Conservation (phyloP, 441 rosid species). For the Brassica balearica region DNA sequence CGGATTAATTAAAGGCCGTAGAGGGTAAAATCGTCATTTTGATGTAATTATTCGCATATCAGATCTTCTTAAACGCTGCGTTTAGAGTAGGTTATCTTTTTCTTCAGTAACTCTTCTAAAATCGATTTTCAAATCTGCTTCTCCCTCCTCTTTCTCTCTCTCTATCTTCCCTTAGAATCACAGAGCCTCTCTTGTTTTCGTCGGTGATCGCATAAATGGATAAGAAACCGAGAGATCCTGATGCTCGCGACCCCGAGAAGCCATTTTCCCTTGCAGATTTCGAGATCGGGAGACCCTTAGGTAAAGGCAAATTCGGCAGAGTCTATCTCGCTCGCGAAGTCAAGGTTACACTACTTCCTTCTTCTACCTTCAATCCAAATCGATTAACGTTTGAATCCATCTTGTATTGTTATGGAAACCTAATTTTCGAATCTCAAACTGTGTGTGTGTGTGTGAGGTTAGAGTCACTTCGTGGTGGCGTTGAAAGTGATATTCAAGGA, state of each 20-base stretch:
- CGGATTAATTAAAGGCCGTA: neutral
- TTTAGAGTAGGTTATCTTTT: neutral
- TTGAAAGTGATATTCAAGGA: slow-evolving; percentile 85
- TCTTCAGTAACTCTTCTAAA: no score
- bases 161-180: neutral
- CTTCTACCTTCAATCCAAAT: neutral
- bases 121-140: slow-evolving; percentile 5
- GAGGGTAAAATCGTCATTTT: slow-evolving; percentile 6
- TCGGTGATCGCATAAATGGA: no score
- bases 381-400: slow-evolving; percentile 4
- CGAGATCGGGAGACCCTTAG: slow-evolving; percentile 79
- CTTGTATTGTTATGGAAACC: neutral
- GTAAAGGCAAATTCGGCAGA: slow-evolving; percentile 78
- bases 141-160: slow-evolving; percentile 21
- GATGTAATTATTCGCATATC: no score
- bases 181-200: neutral
- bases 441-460: neutral
- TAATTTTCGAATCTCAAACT: neutral
- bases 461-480: slow-evolving; percentile 86
- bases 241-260: slow-evolving; percentile 16
- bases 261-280: slow-evolving; percentile 65
- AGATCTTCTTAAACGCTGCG: slow-evolving; percentile 22
- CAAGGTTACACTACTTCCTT: slow-evolving; percentile 44
- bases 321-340: slow-evolving; percentile 78
- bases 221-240: slow-evolving; percentile 1